A percentile compares a stretch with the other conserved stretches of the same genome.
Evolutionary conservation across 1,139 yeast species (phyloP).

Genomic region (Yarrowia galli): DNA sequence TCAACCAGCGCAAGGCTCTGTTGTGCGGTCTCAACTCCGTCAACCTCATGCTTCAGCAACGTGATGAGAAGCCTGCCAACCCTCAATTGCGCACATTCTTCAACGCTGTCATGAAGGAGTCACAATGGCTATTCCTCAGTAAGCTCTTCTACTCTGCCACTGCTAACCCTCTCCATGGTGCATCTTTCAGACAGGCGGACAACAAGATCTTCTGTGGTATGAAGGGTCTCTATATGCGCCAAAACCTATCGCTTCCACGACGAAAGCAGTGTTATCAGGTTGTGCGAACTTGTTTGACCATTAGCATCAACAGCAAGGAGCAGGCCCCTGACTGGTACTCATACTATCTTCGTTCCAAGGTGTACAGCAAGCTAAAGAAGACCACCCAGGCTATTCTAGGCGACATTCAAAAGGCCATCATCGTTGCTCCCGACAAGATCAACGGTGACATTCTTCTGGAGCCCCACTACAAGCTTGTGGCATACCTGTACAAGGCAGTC

Average conservation of each 20-base stretch:
- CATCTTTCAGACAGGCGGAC: constrained; percentile 46
- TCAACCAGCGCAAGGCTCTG: constrained; percentile 71
- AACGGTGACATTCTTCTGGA: constrained; percentile 65
- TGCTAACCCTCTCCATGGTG: constrained; percentile 66
- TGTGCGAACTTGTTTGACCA: constrained; percentile 39
- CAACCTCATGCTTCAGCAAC: constrained; percentile 54
- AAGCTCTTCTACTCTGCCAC: constrained; percentile 67
- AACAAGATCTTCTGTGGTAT: constrained; percentile 46
- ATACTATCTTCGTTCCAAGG: constrained; percentile 66
- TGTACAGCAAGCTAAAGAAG: constrained; percentile 57
- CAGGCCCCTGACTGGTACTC: constrained; percentile 67
- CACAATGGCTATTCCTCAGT: constrained; percentile 64
- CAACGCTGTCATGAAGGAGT: constrained; percentile 36
- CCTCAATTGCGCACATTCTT: constrained; percentile 22
- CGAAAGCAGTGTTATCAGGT: constrained; percentile 36
- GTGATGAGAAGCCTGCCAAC: constrained; percentile 27
- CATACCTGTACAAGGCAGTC: constrained; percentile 66
- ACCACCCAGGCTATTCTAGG: constrained; percentile 46
- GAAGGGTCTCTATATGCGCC: constrained; percentile 38
- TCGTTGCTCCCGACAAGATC: constrained; percentile 52
- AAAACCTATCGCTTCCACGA: constrained; percentile 30
- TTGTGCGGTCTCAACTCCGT: constrained; percentile 80
- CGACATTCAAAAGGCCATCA: constrained; percentile 45
- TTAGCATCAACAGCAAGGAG: constrained; percentile 47
- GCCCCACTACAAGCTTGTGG: constrained; percentile 73